Evolutionary conservation across 2,329 filamentous ascomycete genomes (phyloP).

Genomic region (Clonostachys byssicola): DNA sequence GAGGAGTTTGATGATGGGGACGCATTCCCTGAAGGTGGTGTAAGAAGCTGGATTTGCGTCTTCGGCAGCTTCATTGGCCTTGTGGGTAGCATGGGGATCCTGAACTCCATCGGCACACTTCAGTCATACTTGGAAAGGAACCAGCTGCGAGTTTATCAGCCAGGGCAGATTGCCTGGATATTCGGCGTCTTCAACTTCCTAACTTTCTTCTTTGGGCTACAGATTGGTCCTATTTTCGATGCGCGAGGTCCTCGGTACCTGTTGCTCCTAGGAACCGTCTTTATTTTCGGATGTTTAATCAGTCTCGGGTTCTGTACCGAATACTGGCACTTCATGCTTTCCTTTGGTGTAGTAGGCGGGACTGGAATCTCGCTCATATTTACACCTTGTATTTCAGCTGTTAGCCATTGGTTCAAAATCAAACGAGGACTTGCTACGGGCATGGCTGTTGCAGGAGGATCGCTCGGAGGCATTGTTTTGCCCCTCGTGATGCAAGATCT

Average conservation of each 20-base stretch:
- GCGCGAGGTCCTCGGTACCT: slow-evolving; percentile 74
- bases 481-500: slow-evolving; percentile 47
- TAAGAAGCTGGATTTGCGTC: slow-evolving; percentile 78
- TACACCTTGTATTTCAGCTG: slow-evolving; percentile 73
- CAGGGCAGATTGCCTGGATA: slow-evolving; percentile 79
- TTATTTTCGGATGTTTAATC: slow-evolving; percentile 60
- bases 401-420: slow-evolving; percentile 78
- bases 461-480: slow-evolving; percentile 68
- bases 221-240: slow-evolving; percentile 86
- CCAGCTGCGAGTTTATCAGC: slow-evolving; percentile 66
- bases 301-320: slow-evolving; percentile 68
- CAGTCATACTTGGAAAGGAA: slow-evolving; percentile 73
- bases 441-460: slow-evolving; percentile 72
- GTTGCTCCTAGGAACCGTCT: slow-evolving; percentile 62
- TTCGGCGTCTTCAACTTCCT: slow-evolving; percentile 82
- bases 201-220: slow-evolving; percentile 78
- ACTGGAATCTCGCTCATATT: slow-evolving; percentile 75
- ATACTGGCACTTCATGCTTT: slow-evolving; percentile 84
- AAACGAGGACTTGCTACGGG: slow-evolving; percentile 79
- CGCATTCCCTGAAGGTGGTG: slow-evolving; percentile 68
- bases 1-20: too few species aligned
- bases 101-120: slow-evolving; percentile 77
- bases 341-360: slow-evolving; percentile 73
- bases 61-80: slow-evolving; percentile 80
- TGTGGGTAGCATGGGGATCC: slow-evolving; percentile 69